Evolutionary conservation across 352 stramenopile species (phyloP), one percentile per base, ranked within the genome.

Genomic region (Globisporangium alternatum): DNA sequence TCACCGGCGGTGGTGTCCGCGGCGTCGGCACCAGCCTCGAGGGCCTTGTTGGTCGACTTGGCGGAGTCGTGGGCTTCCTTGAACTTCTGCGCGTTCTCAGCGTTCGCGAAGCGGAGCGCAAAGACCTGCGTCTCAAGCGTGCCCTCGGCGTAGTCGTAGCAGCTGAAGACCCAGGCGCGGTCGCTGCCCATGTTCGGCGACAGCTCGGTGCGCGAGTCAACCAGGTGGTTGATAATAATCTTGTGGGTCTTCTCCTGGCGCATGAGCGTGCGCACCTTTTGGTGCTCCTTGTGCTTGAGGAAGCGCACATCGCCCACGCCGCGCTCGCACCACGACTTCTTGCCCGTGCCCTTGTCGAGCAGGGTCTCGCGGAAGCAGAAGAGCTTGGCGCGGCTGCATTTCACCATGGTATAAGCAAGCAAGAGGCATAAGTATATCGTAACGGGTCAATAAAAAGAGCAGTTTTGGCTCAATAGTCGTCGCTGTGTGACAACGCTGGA

Each of bases 161-260:
- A 98, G 69, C 83, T 98, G 90, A 98, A 99, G 33, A 99, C 97
- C 97, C 97, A 99, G 21, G 93, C 97, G 62, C 97, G 82, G 83
- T 99, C 97, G 68, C 75, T 95, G 67, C 96, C 96, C 59, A 96
- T 97, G 85, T 99, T 99, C 17, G 96, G 93, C 71, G 96, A 88
- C 37, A 99, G 80, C 49, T 97, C 89, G 68, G 98, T 98, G 57
- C 96, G 89, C 43, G 96, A 96, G 82, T 99, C 97, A 13, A 98
- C 78, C 41, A 98, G 82, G 82, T 99, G 97, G 78, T 99, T 99
- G 60, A 93, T 84, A 78, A 99, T 95, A 68, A 99, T 94, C 83
- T 99, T 99, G 91, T 98, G 98, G 33, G 97, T 99, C 79, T 99
- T 99, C 77, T 99, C 97, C 77, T 99, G 97, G 62, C 97, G 89